Evolutionary conservation across 2,329 filamentous ascomycete genomes (phyloP).

Genomic region (Coniochaeta ligniaria): DNA sequence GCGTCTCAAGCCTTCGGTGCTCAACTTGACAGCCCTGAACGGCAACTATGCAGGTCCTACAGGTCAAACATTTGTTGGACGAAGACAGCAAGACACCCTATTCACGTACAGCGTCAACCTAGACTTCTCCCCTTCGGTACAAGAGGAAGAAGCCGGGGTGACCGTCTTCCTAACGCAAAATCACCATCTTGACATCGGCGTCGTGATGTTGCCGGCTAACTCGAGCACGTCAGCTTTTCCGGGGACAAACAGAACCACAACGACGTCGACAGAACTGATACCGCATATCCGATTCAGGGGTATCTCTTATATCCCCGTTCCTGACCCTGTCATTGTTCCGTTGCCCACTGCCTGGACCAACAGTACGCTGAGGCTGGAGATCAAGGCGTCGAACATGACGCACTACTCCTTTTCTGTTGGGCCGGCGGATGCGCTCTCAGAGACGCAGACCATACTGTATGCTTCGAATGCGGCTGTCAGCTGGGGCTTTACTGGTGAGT

Average conservation of each 20-base stretch:
- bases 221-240: slow-evolving; percentile 16
- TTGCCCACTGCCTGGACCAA: slow-evolving; percentile 30
- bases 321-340: slow-evolving; percentile 24
- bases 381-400: slow-evolving; percentile 35
- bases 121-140: slow-evolving; percentile 27
- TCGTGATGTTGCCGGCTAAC: slow-evolving; percentile 26
- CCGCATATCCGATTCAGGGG: slow-evolving; percentile 38
- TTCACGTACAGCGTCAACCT: slow-evolving; percentile 44
- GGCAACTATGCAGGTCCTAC: slow-evolving; percentile 36
- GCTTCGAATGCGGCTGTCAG: slow-evolving; percentile 27
- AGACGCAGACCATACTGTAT: slow-evolving; percentile 22
- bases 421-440: slow-evolving; percentile 19
- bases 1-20: slow-evolving; percentile 35
- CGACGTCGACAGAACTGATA: slow-evolving; percentile 14
- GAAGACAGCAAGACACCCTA: slow-evolving; percentile 50
- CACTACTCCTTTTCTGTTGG: slow-evolving; percentile 34
- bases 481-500: slow-evolving; percentile 32
- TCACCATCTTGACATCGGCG: slow-evolving; percentile 41
- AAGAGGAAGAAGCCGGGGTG: slow-evolving; percentile 43
- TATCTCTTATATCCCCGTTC: slow-evolving; percentile 31
- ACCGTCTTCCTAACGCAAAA: slow-evolving; percentile 45
- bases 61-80: slow-evolving; percentile 45
- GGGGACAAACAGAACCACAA: slow-evolving; percentile 3
- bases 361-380: slow-evolving; percentile 27
- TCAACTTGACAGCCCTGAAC: slow-evolving; percentile 48